Evolutionary conservation across 371 early-diverging fungal species (phyloP), one percentile per base, ranked within the genome.

Genomic region (Lichtheimia hyalospora): DNA sequence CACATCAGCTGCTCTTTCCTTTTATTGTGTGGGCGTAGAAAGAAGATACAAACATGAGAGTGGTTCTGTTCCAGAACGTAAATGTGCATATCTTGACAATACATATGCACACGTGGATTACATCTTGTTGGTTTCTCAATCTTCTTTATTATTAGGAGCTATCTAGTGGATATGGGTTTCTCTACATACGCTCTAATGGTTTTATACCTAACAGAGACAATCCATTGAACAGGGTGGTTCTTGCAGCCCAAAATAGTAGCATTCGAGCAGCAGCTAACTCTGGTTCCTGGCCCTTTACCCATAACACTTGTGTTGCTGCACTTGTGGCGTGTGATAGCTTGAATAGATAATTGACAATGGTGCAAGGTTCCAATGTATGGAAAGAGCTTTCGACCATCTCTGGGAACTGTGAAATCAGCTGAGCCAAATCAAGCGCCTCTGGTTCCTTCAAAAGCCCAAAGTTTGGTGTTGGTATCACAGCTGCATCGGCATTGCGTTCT

Each of bases 171-270:
- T 10, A 34, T 8, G 10, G 34, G 34, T 34, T 4, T 34, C 34
- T 34, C 46, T 83, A 97, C 94, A 97, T 97, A 53, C 89, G 83
- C 57, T 91, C 86, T 25, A 97, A 64, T 14, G 96, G 95, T 23
- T 62, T 57, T 41, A 93, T 67, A 18, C 96, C 96, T 21, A 97
- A 68, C 6, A 96, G 58, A 15, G 73, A 66, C 48, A 96, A 62
- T 7, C 88, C 94, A 66, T 95, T 96, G 16, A 84, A 80, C 5
- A 97, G 66, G 6, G 94, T 90, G 28, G 84, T 81, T 57, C 90
- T 75, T 4, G 93, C 92, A 54, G 89, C 80, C 69, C 75, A 81
- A 61, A 87, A 95, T 61, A 96, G 61, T 8, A 88, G 75, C 63
- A 96, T 70, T 44, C 97, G 82, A 0, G 95, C 89, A 49, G 82